Evolutionary conservation across 495 filamentous ascomycete genomes (phyloP), one percentile per base, ranked within the genome.

Genomic region (Bombardia bombarda): DNA sequence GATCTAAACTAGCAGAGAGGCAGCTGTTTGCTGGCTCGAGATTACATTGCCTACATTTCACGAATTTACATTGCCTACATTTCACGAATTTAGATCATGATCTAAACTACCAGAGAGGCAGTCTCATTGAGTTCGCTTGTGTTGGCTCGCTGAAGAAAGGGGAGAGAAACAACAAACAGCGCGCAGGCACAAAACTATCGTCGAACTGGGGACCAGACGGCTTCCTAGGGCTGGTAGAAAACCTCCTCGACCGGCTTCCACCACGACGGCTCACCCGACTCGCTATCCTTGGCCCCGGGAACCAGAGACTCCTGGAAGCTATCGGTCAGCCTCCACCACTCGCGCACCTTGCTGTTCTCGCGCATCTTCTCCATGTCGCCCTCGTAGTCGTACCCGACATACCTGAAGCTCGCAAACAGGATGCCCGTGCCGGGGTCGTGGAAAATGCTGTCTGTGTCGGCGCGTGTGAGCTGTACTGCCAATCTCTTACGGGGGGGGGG

Each of bases 271-370:
- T 65, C 60, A 1, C 77, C 78, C 14, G 80, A 75, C 38, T 70
- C 72, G 54, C 79, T 83, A 25, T 68, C 66, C 48, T 71, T 74
- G 7, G 83, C 82, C 1, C 81, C 82, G 0, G 71, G 65, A 23
- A 85, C 75, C 17, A 80, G 65, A 38, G 64, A 65, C 62, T 69
- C 75, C 62, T 88, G 84, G 66, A 80, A 82, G 13, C 67, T 64
- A 62, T 88, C 83, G 17, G 84, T 87, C 75, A 88, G 80, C 23
- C 66, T 66, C 83, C 84, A 88, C 84, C 83, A 88, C 57, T 85
- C 79, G 32, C 76, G 71, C 16, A 87, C 80, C 47, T 82, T 84
- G 2, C 75, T 71, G 52, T 84, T 83, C 18, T 71, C 74, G 5
- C 67, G 61, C 84, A 87, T 87, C 38, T 65, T 66, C 62, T 73